Percentiles rank a stretch among this genome's conserved stretches.
These are phyloP conservation scores for Ogataea nakhonphanomensis DNA, from an alignment of 805 yeast species.

Conservation along the genomic window DNA sequence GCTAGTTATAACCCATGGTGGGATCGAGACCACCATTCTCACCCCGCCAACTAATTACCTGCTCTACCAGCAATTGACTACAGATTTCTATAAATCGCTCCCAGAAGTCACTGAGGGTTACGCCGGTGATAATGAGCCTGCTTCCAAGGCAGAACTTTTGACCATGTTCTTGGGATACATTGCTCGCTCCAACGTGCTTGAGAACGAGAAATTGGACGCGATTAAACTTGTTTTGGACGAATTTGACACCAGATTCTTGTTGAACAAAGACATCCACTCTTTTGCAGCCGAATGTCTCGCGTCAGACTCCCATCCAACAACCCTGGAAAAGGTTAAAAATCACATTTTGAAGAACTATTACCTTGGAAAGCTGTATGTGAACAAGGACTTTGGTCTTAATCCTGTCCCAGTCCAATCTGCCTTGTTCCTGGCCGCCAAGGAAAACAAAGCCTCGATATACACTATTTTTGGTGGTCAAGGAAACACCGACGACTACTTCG, in stretches of 20 bases:
- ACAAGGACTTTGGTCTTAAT: constrained; percentile 24
- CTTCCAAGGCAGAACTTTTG: constrained; percentile 79
- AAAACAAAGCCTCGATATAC: constrained; percentile 56
- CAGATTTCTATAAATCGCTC: constrained; percentile 74
- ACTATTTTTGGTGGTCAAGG: constrained; percentile 99
- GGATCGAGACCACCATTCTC: constrained; percentile 81
- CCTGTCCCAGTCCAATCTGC: constrained; percentile 25
- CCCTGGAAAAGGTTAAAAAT: constrained; percentile 64
- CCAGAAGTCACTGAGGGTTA: constrained; percentile 80
- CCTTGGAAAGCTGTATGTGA: constrained; percentile 32
- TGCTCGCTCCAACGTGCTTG: constrained; percentile 28
- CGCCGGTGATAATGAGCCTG: constrained; percentile 84
- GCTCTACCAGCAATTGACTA: constrained; percentile 81
- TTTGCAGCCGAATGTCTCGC: constrained; percentile 71
- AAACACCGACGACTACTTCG: constrained; percentile 95
- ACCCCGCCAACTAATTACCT: constrained; percentile 81
- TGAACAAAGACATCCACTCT: constrained; percentile 80
- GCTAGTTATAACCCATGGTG: constrained; percentile 76
- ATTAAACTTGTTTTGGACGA: constrained; percentile 70
- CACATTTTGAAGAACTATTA: constrained; percentile 77
- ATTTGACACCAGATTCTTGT: constrained; percentile 77
- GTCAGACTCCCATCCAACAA: constrained; percentile 58
- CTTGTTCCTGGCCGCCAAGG: constrained; percentile 60
- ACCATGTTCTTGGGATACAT: constrained; percentile 80
- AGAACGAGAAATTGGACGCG: constrained; percentile 46